These are phyloP conservation scores for Hippophae tibetana DNA, from an alignment of 306 rosid species.

Conservation along the genomic window DNA sequence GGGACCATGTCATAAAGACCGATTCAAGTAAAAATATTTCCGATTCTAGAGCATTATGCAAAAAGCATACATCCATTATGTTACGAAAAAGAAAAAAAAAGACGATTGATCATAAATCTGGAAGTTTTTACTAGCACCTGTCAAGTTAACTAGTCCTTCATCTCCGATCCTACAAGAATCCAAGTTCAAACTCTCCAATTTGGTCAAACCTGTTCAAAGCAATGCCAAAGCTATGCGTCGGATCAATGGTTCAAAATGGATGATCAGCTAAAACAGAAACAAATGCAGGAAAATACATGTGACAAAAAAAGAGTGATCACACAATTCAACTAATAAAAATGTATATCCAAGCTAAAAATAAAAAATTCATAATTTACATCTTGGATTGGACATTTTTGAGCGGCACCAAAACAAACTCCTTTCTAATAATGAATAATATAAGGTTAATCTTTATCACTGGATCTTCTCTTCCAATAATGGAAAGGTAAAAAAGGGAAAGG, in stretches of 20 bases:
- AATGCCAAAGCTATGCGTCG: background rate
- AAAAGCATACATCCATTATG: background rate
- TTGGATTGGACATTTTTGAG: background rate
- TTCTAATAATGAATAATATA: background rate
- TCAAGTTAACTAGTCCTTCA: slow-evolving; percentile 66
- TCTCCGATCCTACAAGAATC: slow-evolving; percentile 82
- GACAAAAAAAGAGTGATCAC: too few relatives aligned
- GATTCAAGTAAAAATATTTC: too few relatives aligned
- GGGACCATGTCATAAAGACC: too few relatives aligned
- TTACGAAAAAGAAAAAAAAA: background rate
- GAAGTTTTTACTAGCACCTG: slow-evolving; percentile 41
- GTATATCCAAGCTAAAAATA: background rate
- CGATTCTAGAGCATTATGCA: background rate
- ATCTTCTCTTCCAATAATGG: background rate
- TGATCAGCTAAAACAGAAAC: too few relatives aligned
- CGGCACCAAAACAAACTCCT: background rate
- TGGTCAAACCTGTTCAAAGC: slow-evolving; percentile 51
- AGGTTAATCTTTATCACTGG: background rate
- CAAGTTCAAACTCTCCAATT: slow-evolving; percentile 80
- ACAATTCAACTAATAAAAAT: background rate
- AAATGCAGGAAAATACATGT: too few relatives aligned
- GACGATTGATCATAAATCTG: background rate
- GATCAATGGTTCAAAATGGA: background rate
- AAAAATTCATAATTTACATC: background rate
- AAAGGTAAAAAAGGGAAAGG: slow-evolving; percentile 6